These are phyloP conservation scores for Lachancea sp. DNA, from an alignment of 805 yeast genomes.

Conservation along the genomic window DNA sequence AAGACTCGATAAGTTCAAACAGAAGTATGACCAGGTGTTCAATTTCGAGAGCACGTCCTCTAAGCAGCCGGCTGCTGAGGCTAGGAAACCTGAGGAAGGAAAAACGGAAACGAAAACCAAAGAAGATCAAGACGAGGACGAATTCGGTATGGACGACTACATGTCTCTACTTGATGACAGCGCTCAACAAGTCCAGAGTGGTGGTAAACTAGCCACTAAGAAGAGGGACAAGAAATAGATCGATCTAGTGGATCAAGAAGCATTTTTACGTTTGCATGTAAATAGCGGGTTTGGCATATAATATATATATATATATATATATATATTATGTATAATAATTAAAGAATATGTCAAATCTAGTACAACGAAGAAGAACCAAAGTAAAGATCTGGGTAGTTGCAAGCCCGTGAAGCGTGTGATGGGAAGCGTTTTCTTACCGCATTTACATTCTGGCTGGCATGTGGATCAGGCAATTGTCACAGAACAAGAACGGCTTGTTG, in stretches of 20 bases:
- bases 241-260: background rate
- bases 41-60: conserved; percentile 31
- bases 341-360: background rate
- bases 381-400: background rate
- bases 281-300: background rate
- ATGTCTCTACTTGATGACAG: conserved; percentile 27
- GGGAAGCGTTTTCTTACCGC: conserved; percentile 82
- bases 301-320: background rate
- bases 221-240: conserved; percentile 25
- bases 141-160: conserved; percentile 30
- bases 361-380: no score
- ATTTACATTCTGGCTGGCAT: conserved; percentile 85
- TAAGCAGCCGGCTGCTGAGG: conserved; percentile 8
- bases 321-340: background rate
- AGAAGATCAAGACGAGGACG: conserved; percentile 13
- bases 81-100: conserved; percentile 8
- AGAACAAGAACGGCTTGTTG: conserved; percentile 86
- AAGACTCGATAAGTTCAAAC: conserved; percentile 66
- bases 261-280: background rate
- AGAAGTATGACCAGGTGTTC: conserved; percentile 49
- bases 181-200: conserved; percentile 26
- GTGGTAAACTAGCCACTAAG: conserved; percentile 29
- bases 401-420: conserved; percentile 28
- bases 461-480: conserved; percentile 94
- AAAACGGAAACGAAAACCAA: background rate